Evolutionary conservation across 139 green algal genomes (phyloP).

Genomic region (Picochlorum sp.): DNA sequence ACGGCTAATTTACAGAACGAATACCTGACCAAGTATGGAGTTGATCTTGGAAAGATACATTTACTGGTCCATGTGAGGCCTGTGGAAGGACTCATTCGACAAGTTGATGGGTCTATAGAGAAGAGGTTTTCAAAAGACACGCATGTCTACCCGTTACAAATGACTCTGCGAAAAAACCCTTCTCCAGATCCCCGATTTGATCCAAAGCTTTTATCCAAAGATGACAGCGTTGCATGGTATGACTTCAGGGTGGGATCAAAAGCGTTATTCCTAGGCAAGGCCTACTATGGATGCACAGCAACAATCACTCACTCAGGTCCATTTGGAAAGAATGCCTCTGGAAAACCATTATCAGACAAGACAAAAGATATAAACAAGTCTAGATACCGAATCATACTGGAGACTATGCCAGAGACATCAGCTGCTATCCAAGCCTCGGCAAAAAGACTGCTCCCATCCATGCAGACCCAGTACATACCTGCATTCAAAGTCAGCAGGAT

Average conservation of each 20-base stretch:
- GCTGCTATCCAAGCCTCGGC: conserved; percentile 22
- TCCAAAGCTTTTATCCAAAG: conserved; percentile 17
- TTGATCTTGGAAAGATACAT: conserved; percentile 41
- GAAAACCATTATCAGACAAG: not conserved
- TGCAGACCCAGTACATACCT: conserved; percentile 40
- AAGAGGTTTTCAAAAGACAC: conserved; percentile 66
- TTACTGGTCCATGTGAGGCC: conserved; percentile 61
- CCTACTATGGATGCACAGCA: conserved; percentile 68
- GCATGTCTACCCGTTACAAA: conserved; percentile 44
- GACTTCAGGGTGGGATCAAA: conserved; percentile 24
- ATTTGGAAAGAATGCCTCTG: conserved; percentile 16
- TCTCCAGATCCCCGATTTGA: conserved; percentile 39
- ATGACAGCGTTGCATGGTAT: conserved; percentile 7
- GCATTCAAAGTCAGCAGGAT: conserved; percentile 31
- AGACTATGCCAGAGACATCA: conserved; percentile 17
- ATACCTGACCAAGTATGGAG: conserved; percentile 32
- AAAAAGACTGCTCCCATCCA: conserved; percentile 27
- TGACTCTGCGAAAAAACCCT: conserved; percentile 41
- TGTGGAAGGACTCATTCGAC: conserved; percentile 53
- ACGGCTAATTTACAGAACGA: conserved; percentile 33
- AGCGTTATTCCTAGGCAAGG: conserved; percentile 60
- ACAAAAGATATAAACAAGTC: not conserved
- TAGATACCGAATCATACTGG: conserved; percentile 28
- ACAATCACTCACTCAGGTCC: conserved; percentile 50
- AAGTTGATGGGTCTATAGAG: conserved; percentile 67